Conservation (phyloP, 2,329 filamentous ascomycete genomes). For the Aphanoascus verrucosus region DNA sequence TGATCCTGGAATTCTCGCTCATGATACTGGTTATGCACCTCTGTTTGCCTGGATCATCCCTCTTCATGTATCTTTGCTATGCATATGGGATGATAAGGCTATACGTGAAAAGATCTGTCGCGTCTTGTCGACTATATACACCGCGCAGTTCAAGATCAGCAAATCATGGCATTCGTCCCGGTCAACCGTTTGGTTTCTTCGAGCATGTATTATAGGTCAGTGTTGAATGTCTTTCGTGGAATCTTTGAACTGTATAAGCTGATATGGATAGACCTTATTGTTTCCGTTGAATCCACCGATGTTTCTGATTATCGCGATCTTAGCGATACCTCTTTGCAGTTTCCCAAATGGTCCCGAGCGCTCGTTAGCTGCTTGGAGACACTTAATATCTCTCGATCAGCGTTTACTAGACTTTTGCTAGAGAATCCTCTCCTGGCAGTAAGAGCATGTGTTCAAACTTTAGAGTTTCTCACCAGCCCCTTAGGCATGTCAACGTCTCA, state of each 20-base stretch:
- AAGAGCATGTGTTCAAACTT: conserved; percentile 21
- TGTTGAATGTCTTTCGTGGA: conserved; percentile 5
- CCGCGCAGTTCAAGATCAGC: conserved; percentile 26
- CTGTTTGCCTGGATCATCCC: conserved; percentile 46
- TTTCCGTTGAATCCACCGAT: conserved; percentile 30
- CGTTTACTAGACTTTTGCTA: conserved; percentile 21
- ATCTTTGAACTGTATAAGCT: not conserved
- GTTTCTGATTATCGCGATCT: conserved; percentile 10
- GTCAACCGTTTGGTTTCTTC: conserved; percentile 26
- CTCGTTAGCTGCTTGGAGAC: conserved; percentile 25
- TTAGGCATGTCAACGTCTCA: conserved; percentile 12
- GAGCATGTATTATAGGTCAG: conserved; percentile 31
- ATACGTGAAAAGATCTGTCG: conserved; percentile 33
- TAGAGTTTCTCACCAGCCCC: conserved; percentile 23
- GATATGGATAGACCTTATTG: conserved; percentile 34
- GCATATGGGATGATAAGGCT: conserved; percentile 31
- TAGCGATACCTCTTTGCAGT: conserved; percentile 15
- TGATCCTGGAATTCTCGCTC: conserved; percentile 48
- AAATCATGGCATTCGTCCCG: conserved; percentile 23
- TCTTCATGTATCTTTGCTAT: conserved; percentile 41
- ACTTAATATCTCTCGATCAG: conserved; percentile 24
- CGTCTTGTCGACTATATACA: conserved; percentile 27
- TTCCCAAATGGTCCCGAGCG: conserved; percentile 20
- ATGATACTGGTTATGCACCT: conserved; percentile 34
- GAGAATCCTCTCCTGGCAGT: conserved; percentile 23